A percentile compares a stretch with the other conserved stretches of the same genome.
These are phyloP conservation scores for Flaveria sonorensis DNA, from an alignment of 129 eudicot genomes.

Conservation along the genomic window DNA sequence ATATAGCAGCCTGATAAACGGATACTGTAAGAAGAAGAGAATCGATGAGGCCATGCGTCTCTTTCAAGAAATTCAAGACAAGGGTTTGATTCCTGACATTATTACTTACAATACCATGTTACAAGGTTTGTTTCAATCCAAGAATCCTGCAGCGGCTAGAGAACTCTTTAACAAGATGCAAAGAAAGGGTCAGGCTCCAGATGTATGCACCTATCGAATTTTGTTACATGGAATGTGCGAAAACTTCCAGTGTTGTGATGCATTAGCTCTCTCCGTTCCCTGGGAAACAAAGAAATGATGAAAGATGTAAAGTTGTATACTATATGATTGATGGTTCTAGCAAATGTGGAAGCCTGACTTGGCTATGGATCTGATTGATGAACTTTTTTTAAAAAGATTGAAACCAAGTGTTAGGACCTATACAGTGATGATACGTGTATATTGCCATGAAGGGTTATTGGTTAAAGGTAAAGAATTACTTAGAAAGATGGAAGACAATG, in stretches of 20 bases:
- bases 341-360: constrained; percentile 18
- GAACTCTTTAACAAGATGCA: constrained; percentile 31
- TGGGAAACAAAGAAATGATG: constrained; percentile 10
- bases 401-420: constrained; percentile 25
- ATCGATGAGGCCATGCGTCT: constrained; percentile 32
- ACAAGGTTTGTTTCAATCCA: constrained; percentile 25
- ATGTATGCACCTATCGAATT: constrained; percentile 20
- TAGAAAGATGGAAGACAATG: constrained; percentile 22
- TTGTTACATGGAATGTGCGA: constrained; percentile 28
- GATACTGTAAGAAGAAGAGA: constrained; percentile 28
- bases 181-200: constrained; percentile 15
- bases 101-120: constrained; percentile 28
- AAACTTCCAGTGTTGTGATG: constrained; percentile 13
- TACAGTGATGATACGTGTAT: constrained; percentile 26
- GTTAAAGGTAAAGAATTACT: constrained; percentile 21
- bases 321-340: constrained; percentile 32
- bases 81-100: constrained; percentile 25
- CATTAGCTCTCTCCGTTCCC: constrained; percentile 23
- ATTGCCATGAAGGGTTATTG: constrained; percentile 18
- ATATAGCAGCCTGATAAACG: constrained; percentile 32
- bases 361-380: constrained; percentile 21
- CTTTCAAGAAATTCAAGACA: constrained; percentile 27
- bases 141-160: constrained; percentile 16
- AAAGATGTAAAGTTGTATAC: constrained; percentile 16
- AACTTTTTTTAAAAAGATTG: constrained; percentile 23